A percentile compares a stretch with the other conserved stretches of the same genome.
phyloP scores from a whole-genome alignment of 371 early-diverging fungal genomes.

The Sanchytrium tribonematis region DNA sequence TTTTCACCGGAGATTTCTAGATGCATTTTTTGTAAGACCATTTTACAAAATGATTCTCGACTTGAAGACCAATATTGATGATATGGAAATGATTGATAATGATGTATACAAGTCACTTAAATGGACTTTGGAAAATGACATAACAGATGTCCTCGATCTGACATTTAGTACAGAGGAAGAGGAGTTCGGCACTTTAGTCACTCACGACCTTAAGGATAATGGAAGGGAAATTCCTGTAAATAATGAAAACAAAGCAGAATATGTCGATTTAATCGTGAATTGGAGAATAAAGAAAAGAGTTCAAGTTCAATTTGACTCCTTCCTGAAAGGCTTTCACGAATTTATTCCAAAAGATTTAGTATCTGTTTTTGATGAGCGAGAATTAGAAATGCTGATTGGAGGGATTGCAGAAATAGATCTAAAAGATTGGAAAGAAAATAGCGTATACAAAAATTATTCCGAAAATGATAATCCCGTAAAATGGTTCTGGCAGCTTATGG shows the following conservation, averaged over 20 bases:
- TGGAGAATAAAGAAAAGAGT: constrained; percentile 58
- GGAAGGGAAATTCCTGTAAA: constrained; percentile 79
- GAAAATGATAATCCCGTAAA: constrained; percentile 78
- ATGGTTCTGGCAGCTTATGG: constrained; percentile 90
- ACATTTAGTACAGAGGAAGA: constrained; percentile 65
- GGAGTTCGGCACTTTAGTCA: constrained; percentile 73
- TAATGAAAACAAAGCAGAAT: constrained; percentile 86
- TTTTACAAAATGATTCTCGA: constrained; percentile 86
- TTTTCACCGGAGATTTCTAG: constrained; percentile 82
- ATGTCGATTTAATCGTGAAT: constrained; percentile 56
- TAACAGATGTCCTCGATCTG: constrained; percentile 52
- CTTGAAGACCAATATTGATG: constrained; percentile 51
- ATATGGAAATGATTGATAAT: constrained; percentile 86
- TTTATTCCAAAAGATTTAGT: constrained; percentile 73
- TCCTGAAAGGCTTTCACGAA: constrained; percentile 80
- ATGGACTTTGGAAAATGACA: constrained; percentile 82
- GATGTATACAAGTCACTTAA: constrained; percentile 63
- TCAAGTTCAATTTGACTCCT: constrained; percentile 74
- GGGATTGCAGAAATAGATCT: constrained; percentile 93
- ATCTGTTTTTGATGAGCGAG: constrained; percentile 85
- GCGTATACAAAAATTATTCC: constrained; percentile 85
- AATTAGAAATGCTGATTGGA: constrained; percentile 89
- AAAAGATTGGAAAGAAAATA: constrained; percentile 97
- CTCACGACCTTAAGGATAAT: constrained; percentile 58
- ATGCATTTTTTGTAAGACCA: constrained; percentile 76